Conservation (phyloP, 805 yeast species). For the Metschnikowia continentalis region DNA sequence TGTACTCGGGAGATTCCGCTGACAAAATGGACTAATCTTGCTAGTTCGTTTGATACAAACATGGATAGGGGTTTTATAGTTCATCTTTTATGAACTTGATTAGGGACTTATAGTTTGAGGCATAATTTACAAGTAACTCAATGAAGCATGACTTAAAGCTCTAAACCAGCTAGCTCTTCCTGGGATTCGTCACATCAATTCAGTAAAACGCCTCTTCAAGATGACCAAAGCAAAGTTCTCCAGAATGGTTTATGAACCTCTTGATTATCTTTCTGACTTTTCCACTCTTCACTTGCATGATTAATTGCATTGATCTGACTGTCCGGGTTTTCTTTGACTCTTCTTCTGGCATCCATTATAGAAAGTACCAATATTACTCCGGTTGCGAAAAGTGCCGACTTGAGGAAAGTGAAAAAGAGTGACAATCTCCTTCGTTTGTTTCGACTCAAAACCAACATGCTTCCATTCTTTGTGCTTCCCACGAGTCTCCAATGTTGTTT, state of each 20-base stretch:
- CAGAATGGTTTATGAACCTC: not conserved
- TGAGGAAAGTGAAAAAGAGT: slow-evolving; percentile 9
- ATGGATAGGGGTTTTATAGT: not conserved
- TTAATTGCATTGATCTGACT: not conserved
- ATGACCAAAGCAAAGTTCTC: slow-evolving; percentile 5
- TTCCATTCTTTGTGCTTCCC: slow-evolving; percentile 39
- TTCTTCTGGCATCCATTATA: not conserved
- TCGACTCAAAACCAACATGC: slow-evolving; percentile 16
- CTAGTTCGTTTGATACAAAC: not conserved
- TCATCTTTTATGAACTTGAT: not conserved
- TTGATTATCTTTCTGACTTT: not conserved
- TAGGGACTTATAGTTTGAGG: not conserved
- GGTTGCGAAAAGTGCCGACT: slow-evolving; percentile 23
- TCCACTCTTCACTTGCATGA: not conserved
- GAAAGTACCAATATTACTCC: slow-evolving; percentile 22
- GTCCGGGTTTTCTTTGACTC: not conserved
- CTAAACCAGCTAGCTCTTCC: not conserved
- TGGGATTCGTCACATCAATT: not conserved
- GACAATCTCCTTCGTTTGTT: not conserved
- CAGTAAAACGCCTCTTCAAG: not conserved
- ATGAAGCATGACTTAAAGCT: not conserved
- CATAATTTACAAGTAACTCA: not conserved
- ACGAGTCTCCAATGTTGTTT: slow-evolving; percentile 49
- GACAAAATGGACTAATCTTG: slow-evolving; percentile 9
- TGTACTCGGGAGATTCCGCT: slow-evolving; percentile 22